These are phyloP conservation scores for Podospora comata DNA, from an alignment of 495 filamentous ascomycete species.

Conservation along the genomic window DNA sequence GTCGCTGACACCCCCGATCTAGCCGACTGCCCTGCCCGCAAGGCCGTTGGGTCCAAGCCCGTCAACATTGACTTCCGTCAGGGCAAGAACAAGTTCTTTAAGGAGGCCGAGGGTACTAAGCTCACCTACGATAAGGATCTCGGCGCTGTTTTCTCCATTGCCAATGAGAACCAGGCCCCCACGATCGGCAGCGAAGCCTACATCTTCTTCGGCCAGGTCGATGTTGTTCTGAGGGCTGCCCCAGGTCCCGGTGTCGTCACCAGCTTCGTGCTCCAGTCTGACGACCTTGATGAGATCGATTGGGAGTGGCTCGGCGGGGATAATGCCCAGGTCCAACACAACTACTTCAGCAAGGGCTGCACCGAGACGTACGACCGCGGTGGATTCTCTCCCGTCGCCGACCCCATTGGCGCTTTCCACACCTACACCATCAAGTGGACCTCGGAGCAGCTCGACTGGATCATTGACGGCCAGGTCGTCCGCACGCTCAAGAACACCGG, in stretches of 20 bases:
- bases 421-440: conserved; percentile 92
- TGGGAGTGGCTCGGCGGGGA: conserved; percentile 78
- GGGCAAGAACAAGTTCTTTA: conserved; percentile 64
- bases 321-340: conserved; percentile 68
- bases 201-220: conserved; percentile 77
- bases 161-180: conserved; percentile 71
- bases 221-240: conserved; percentile 63
- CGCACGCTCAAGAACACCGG: conserved; percentile 63
- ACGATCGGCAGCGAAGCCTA: conserved; percentile 66
- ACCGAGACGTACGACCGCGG: conserved; percentile 70
- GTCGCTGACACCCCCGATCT: conserved; percentile 8
- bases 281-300: conserved; percentile 92
- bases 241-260: conserved; percentile 72
- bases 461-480: conserved; percentile 68
- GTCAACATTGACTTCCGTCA: conserved; percentile 73
- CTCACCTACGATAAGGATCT: conserved; percentile 60
- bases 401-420: conserved; percentile 65
- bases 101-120: conserved; percentile 57
- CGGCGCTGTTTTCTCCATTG: conserved; percentile 74
- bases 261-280: conserved; percentile 83
- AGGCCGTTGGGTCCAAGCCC: conserved; percentile 62
- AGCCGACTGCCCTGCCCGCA: conserved; percentile 63
- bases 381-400: conserved; percentile 57
- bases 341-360: conserved; percentile 95
- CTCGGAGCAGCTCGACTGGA: conserved; percentile 70